phyloP scores from a whole-genome alignment of 2,329 filamentous ascomycete genomes.

The Clonostachys byssicola region DNA sequence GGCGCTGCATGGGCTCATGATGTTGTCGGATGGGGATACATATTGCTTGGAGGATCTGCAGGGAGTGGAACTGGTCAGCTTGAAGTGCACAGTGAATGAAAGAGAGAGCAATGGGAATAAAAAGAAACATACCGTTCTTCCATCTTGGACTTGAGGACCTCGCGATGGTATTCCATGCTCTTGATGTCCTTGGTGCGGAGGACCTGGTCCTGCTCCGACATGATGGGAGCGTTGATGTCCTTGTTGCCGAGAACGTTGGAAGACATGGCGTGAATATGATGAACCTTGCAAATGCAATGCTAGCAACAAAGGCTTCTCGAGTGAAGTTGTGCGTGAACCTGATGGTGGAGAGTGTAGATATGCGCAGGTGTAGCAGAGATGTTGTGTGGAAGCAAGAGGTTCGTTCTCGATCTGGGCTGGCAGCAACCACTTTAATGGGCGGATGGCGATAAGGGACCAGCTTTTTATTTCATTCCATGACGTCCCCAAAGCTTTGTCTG shows the following conservation, averaged over 20 bases:
- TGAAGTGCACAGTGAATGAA: no score
- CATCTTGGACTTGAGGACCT: constrained; percentile 70
- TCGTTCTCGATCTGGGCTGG: not conserved
- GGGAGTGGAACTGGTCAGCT: not conserved
- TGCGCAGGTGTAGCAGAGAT: not conserved
- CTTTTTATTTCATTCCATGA: not conserved
- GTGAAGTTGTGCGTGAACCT: no score
- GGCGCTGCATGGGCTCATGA: constrained; percentile 81
- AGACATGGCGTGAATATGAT: constrained; percentile 37
- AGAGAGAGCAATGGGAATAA: no score
- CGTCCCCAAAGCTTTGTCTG: not conserved
- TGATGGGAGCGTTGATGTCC: constrained; percentile 57
- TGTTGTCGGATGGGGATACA: constrained; percentile 81
- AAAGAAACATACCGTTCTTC: constrained; percentile 55
- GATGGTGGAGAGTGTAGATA: no score
- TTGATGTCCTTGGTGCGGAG: constrained; percentile 44
- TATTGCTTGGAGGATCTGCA: constrained; percentile 44
- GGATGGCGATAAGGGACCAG: no score
- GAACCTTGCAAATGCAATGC: constrained; percentile 22
- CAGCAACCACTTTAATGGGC: not conserved
- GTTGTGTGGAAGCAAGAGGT: not conserved
- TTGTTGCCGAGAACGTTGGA: constrained; percentile 56
- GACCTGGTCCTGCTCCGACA: constrained; percentile 15
- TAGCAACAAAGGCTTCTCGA: not conserved
- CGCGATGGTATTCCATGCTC: constrained; percentile 75